phyloP scores from a whole-genome alignment of 1,284 basidiomycete genomes.

The Mixia osmundae region DNA sequence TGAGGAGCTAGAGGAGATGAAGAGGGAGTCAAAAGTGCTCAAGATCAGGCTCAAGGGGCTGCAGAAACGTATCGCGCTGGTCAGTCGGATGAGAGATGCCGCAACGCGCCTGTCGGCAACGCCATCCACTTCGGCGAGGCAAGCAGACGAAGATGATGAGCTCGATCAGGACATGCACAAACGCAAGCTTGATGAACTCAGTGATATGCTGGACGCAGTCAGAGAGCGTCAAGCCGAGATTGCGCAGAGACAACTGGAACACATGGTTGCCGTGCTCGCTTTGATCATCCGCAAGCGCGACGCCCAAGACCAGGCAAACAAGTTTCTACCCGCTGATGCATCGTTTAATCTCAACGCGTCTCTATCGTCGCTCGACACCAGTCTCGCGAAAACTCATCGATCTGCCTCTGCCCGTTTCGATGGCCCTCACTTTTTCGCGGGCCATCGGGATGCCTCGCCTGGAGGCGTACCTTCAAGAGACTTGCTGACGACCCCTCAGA shows the following conservation, averaged over 20 bases:
- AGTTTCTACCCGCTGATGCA: not conserved
- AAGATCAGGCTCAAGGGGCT: conserved; percentile 8
- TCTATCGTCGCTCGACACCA: not conserved
- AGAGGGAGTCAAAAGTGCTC: conserved; percentile 11
- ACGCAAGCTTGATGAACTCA: conserved; percentile 6
- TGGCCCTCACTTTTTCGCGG: conserved; percentile 10
- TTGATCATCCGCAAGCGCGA: not conserved
- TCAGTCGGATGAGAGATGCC: conserved; percentile 12
- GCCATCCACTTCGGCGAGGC: not conserved
- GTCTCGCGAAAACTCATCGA: not conserved
- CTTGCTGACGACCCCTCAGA: not conserved
- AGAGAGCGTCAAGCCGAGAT: conserved; percentile 6
- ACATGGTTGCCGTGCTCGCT: conserved; percentile 13
- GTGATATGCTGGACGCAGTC: conserved; percentile 5
- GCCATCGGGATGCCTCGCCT: conserved; percentile 7
- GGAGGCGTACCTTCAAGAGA: not conserved
- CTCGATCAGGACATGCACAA: conserved; percentile 7
- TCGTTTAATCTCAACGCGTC: not conserved
- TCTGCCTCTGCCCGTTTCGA: conserved; percentile 5
- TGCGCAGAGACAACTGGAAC: conserved; percentile 6
- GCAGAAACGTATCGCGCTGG: conserved; percentile 10
- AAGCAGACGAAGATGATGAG: not conserved
- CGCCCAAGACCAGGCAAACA: not conserved
- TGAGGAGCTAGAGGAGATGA: conserved; percentile 11
- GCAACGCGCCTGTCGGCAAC: conserved; percentile 11